Evolutionary conservation across 257 asterid genomes (phyloP).

Genomic region (Nicotiana otophora): DNA sequence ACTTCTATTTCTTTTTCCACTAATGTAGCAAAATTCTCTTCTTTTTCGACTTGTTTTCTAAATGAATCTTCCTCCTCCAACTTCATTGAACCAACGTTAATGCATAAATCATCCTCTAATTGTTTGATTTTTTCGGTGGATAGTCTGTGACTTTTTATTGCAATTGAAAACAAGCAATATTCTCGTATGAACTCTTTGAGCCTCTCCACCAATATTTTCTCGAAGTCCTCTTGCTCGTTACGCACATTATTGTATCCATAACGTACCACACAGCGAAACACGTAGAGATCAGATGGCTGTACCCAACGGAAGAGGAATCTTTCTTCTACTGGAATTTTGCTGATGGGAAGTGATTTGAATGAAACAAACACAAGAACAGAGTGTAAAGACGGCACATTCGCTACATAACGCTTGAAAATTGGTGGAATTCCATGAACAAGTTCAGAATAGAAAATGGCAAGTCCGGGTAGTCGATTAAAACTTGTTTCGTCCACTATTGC

Average conservation of each 20-base stretch:
- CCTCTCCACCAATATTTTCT: constrained; percentile 31
- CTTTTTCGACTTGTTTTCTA: neutral
- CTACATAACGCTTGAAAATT: constrained; percentile 48
- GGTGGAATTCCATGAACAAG: constrained; percentile 64
- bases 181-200: constrained; percentile 31
- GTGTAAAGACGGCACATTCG: constrained; percentile 31
- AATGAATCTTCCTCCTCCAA: neutral
- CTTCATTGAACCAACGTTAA: neutral
- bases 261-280: constrained; percentile 52
- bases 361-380: constrained; percentile 46
- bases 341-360: constrained; percentile 42
- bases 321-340: constrained; percentile 44
- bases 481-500: constrained; percentile 16
- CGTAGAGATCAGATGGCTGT: constrained; percentile 29
- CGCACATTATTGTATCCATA: constrained; percentile 47
- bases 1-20: too few species aligned
- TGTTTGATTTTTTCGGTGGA: neutral
- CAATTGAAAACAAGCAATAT: constrained; percentile 4
- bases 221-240: constrained; percentile 35
- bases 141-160: neutral
- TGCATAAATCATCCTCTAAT: neutral
- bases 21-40: neutral
- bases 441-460: constrained; percentile 55
- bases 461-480: constrained; percentile 34
- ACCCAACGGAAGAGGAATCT: constrained; percentile 48